These are phyloP conservation scores for Yamadazyma taylorii DNA, from an alignment of 1,139 yeast genomes.

Conservation along the genomic window DNA sequence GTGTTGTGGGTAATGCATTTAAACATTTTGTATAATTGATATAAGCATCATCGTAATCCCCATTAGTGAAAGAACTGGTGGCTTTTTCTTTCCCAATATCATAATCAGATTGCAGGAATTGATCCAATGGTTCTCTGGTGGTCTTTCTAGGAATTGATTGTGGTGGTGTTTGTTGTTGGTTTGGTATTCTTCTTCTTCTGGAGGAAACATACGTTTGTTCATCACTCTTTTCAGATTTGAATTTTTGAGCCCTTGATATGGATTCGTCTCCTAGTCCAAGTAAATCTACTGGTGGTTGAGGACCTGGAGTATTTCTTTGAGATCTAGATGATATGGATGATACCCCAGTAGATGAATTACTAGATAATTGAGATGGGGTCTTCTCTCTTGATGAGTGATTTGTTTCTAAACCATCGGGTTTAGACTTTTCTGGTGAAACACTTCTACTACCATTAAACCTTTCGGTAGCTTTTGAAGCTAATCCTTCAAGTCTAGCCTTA, in stretches of 20 bases:
- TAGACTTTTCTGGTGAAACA: slow-evolving; percentile 8
- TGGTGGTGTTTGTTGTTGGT: no score
- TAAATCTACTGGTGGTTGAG: slow-evolving; percentile 25
- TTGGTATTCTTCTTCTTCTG: slow-evolving; percentile 16
- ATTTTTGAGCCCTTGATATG: slow-evolving; percentile 20
- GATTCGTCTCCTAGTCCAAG: slow-evolving; percentile 18
- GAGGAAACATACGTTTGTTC: slow-evolving; percentile 20
- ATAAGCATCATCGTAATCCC: slow-evolving; percentile 77
- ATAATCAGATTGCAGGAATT: slow-evolving; percentile 51
- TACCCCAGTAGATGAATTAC: no score
- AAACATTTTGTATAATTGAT: slow-evolving; percentile 63
- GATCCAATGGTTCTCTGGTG: slow-evolving; percentile 27
- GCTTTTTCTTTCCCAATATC: slow-evolving; percentile 62
- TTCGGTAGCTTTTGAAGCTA: slow-evolving; percentile 22
- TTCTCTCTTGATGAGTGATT: no score
- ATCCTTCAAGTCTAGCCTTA: slow-evolving; percentile 24
- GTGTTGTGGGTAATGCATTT: slow-evolving; percentile 59
- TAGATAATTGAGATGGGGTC: no score
- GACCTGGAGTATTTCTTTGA: slow-evolving; percentile 3
- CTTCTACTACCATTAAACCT: slow-evolving; percentile 14
- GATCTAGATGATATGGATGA: neutral
- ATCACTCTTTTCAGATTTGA: slow-evolving; percentile 13
- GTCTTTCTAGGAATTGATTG: slow-evolving; percentile 16
- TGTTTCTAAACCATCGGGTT: no score
- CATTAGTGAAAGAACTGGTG: slow-evolving; percentile 62